These are phyloP conservation scores for Polytrichum formosum DNA, from an alignment of 225 moss, liverwort and hornwort genomes.

Conservation along the genomic window DNA sequence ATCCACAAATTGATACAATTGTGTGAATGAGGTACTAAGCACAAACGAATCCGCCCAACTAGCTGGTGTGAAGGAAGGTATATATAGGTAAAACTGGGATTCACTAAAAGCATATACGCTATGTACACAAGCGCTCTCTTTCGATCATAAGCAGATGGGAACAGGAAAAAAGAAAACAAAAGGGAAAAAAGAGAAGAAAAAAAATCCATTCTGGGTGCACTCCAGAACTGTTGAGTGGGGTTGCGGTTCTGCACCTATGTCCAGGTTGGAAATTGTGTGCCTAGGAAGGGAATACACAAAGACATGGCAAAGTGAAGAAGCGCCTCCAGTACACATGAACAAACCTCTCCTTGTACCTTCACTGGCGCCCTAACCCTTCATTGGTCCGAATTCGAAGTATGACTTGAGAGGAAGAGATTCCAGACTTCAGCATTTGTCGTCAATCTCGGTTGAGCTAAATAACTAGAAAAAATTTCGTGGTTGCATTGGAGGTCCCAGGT, in stretches of 20 bases:
- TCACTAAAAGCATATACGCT: constrained; percentile 15
- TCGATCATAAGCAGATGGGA: background rate
- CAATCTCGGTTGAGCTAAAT: constrained; percentile 13
- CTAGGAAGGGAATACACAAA: constrained; percentile 15
- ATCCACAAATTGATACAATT: too few species aligned
- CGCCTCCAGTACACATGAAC: constrained; percentile 41
- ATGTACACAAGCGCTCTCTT: constrained; percentile 26
- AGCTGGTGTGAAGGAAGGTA: too few species aligned
- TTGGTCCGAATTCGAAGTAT: too few species aligned
- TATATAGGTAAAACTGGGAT: too few species aligned
- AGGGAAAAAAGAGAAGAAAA: too few species aligned
- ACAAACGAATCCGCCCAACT: too few species aligned
- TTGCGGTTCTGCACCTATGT: background rate
- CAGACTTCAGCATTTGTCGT: constrained; percentile 19
- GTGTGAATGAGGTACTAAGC: too few species aligned
- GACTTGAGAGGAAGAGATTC: constrained; percentile 2
- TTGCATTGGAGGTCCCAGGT: background rate
- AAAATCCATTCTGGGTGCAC: constrained; percentile 10
- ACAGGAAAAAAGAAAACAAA: too few species aligned
- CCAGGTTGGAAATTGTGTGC: constrained; percentile 16
- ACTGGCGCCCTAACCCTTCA: constrained; percentile 17
- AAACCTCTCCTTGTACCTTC: constrained; percentile 29
- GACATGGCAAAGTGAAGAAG: constrained; percentile 10
- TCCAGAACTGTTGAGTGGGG: constrained; percentile 25
- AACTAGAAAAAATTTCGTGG: background rate